Percentiles rank a stretch among this genome's conserved stretches.
phyloP scores from a whole-genome alignment of 768 basidiomycete species.

The Rhodotorula taiwanensis region DNA sequence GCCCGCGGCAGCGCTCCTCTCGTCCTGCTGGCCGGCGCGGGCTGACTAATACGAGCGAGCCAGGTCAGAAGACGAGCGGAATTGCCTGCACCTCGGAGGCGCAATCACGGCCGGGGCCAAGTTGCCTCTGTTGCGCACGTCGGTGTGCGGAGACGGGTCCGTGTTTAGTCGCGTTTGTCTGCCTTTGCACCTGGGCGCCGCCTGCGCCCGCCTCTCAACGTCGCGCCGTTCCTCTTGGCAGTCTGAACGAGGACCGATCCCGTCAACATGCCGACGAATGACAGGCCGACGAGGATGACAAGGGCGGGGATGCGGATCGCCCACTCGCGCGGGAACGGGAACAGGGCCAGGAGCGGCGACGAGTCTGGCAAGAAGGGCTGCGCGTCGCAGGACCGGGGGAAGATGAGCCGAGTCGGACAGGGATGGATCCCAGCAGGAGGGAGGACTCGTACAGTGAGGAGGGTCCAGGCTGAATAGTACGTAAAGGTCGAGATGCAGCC shows the following conservation, averaged over 20 bases:
- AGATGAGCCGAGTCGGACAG: not conserved
- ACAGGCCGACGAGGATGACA: conserved; percentile 69
- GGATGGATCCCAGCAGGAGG: not conserved
- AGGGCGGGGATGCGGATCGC: conserved; percentile 79
- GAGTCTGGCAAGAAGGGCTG: conserved; percentile 71
- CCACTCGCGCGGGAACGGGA: conserved; percentile 79
- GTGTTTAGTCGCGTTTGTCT: not conserved
- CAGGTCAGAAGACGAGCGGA: too few species aligned
- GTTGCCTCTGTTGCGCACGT: too few species aligned
- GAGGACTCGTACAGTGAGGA: conserved; percentile 61
- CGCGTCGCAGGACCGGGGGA: conserved; percentile 42
- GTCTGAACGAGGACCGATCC: conserved; percentile 68
- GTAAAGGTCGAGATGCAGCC: conserved; percentile 51
- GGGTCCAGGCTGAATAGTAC: conserved; percentile 89
- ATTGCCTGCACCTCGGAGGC: too few species aligned
- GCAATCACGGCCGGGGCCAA: too few species aligned
- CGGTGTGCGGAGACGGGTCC: too few species aligned
- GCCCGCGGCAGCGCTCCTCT: too few species aligned
- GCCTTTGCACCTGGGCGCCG: not conserved
- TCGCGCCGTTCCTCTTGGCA: conserved; percentile 52
- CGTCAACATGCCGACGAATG: conserved; percentile 74
- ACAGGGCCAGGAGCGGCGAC: conserved; percentile 67
- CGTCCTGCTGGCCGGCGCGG: too few species aligned
- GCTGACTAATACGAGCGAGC: too few species aligned
- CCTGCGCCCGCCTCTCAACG: not conserved